These are phyloP conservation scores for Neurospora sublineolata DNA, from an alignment of 495 filamentous ascomycete species.

Conservation along the genomic window DNA sequence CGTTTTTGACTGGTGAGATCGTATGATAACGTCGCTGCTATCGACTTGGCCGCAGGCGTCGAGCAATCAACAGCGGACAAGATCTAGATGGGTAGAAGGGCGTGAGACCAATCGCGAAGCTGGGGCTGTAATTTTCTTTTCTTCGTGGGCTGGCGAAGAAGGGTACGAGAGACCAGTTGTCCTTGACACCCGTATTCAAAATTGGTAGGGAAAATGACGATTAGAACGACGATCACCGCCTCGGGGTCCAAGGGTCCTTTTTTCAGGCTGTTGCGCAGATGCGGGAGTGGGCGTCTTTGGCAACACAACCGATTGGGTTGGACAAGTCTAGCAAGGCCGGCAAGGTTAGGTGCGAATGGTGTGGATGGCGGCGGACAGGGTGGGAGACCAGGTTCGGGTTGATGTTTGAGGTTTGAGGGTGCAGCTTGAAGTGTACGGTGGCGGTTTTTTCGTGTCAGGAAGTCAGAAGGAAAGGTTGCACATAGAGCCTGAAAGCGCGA, in stretches of 20 bases:
- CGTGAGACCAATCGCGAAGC: slow-evolving; percentile 13
- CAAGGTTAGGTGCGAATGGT: not conserved
- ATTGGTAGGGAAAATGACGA: slow-evolving; percentile 8
- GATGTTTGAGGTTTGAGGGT: not conserved
- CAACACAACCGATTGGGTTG: not conserved
- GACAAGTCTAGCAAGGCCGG: not conserved
- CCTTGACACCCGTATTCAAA: slow-evolving; percentile 9
- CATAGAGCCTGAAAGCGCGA: not conserved
- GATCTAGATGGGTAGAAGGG: not conserved
- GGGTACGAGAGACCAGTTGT: slow-evolving; percentile 10
- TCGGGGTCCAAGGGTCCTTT: slow-evolving; percentile 1
- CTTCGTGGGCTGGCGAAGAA: slow-evolving; percentile 6
- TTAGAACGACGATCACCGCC: slow-evolving; percentile 13
- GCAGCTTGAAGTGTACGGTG: not conserved
- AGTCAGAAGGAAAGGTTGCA: not conserved
- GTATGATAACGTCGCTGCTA: not conserved
- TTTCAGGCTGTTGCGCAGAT: not conserved
- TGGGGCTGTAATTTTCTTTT: slow-evolving; percentile 5
- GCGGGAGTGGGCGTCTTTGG: not conserved
- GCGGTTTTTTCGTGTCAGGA: not conserved
- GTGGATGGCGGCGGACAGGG: not conserved
- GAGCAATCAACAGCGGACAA: not conserved
- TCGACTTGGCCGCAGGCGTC: not conserved
- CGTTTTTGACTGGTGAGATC: not conserved
- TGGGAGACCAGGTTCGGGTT: not conserved